Base-by-base conservation (phyloP, 352 stramenopile genomes). In the Thraustochytrium striatum region DNA sequence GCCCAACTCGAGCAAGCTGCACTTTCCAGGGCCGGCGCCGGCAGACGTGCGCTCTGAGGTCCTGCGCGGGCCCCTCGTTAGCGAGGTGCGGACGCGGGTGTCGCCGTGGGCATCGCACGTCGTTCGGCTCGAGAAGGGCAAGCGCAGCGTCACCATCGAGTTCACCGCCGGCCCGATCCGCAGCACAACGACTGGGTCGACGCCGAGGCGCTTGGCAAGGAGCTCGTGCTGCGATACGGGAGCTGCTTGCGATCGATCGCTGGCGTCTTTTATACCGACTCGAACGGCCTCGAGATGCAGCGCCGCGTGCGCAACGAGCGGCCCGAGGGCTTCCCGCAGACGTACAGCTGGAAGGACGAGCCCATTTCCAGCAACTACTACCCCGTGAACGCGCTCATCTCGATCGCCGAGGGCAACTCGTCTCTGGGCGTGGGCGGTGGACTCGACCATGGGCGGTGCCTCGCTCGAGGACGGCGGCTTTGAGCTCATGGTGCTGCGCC, bases 401-500 rank as follows among this genome's bases (percentile, higher is more conserved):
- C 94, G 79, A 86, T 99, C 72, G 90, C 97, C 83, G 91, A 97
- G 75, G 78, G 87, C 19, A 87, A 89, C 33, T 61, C 82, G 16
- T 25, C 32, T 8, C 44, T 57, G 32, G 28, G 72, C 28, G 88
- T 95, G 72, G 83, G 98, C 84, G 86, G 38, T 95, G 84, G 95
- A 98, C 81, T 88, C 93, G 9, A 92, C 93, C 0, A 93, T 98
- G 83, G 95, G 94, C 47, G 80, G 86, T 44, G 88, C 89, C 33
- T 98, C 93, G 75, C 83, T 98, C 11, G 81, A 85, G 50, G 89
- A 97, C 83, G 91, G 92, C 9, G 86, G 93, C 38, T 44, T 98
- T n/a, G 95, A 99, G 85, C 82, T 99, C n/a, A 98, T 99, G 95
- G 91, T 98, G 39, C 94, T 98, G 70, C 91, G 96, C 38, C 90